Evolutionary conservation across 1,284 basidiomycete species (phyloP), one percentile per base, ranked within the genome.

Genomic region (Amylostereum areolatum): DNA sequence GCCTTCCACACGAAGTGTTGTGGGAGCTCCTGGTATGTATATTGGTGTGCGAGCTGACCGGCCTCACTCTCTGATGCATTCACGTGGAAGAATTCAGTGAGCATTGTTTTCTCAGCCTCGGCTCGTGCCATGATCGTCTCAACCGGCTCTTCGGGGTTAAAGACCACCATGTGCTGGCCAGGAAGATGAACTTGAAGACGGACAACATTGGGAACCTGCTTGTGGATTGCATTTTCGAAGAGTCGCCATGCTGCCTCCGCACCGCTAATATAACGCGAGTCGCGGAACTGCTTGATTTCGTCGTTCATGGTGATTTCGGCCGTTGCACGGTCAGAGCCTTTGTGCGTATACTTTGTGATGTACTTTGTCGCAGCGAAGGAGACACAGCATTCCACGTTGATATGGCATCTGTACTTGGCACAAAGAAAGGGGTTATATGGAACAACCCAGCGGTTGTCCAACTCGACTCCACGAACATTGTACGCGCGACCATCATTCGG

Each of bases 261-360:
- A n/a, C n/a, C n/a, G n/a, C n/a, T 1, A 33, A 32, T 37, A 30
- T 49, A 24, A 49, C 34, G 34, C n/a, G 34, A 35, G 34, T 35
- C 34, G n/a, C 8, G 8, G 34, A 8, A 35, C n/a, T 35, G 9
- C n/a, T n/a, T 35, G 34, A 35, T n/a, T 5, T 63, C 52, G 27
- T 33, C 36, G 35, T 25, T 50, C 0, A 43, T 47, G 7, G 41
- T 24, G 2, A 50, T 12, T 9, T 57, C 56, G 2, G 66, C 0
- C 3, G 61, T 61, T 3, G 62, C 57, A 18, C 51, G 31, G 52
- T 76, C 66, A 50, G 54, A 48, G 4, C 70, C 72, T 52, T 75
- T 76, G 55, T 71, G 65, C 7, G 74, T 63, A 49, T 75, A 75
- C 40, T 75, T 75, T 59, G 64, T 59, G 5, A 72, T 62, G 27